Conservation (phyloP, 768 basidiomycete species). For the Calocybe gangraenosa region DNA sequence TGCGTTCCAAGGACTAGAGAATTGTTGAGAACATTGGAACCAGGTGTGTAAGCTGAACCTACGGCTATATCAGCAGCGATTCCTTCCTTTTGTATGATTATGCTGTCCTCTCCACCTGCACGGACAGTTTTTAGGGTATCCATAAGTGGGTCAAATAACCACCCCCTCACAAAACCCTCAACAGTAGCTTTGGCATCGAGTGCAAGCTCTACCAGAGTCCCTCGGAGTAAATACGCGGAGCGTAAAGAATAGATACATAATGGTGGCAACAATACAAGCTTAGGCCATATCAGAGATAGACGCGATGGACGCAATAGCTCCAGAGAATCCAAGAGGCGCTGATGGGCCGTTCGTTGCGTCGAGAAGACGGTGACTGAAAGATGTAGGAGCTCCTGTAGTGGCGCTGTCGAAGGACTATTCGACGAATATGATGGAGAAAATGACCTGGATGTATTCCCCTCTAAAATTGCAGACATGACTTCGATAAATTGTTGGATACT, state of each 20-base stretch:
- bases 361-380: conserved; percentile 26
- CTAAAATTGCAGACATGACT: conserved; percentile 17
- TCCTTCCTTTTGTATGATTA: conserved; percentile 77
- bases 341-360: conserved; percentile 24
- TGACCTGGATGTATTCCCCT: conserved; percentile 13
- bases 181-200: conserved; percentile 63
- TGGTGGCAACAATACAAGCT: conserved; percentile 72
- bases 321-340: conserved; percentile 24
- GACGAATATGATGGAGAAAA: conserved; percentile 5
- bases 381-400: conserved; percentile 15
- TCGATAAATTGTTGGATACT: conserved; percentile 16
- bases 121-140: conserved; percentile 82
- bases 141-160: conserved; percentile 83
- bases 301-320: conserved; percentile 64
- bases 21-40: not conserved
- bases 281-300: conserved; percentile 77
- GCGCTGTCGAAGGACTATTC: conserved; percentile 1
- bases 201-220: conserved; percentile 50
- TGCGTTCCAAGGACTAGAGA: conserved; percentile 81
- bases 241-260: conserved; percentile 48
- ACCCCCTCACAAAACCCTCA: conserved; percentile 70
- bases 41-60: conserved; percentile 17
- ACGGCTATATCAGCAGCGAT: conserved; percentile 85
- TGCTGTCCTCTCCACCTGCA: conserved; percentile 68
- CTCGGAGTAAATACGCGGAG: conserved; percentile 54